phyloP scores from a whole-genome alignment of 495 filamentous ascomycete species.

The Apodospora peruviana region DNA sequence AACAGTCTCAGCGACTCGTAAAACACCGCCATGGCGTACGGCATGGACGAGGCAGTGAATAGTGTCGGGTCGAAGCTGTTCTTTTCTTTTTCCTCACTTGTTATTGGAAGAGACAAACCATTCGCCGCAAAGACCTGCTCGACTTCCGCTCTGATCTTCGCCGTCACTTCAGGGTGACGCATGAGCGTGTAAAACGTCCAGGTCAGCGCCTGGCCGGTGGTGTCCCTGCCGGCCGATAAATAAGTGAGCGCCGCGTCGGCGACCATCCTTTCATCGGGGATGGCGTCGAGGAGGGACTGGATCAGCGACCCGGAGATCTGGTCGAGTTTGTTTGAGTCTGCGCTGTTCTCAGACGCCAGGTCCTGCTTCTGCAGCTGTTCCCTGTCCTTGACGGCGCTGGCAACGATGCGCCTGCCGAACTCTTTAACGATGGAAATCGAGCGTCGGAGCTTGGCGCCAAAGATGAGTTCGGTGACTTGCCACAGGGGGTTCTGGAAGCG shows the following conservation, averaged over 20 bases:
- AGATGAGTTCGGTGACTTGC: conserved; percentile 47
- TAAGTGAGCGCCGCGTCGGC: conserved; percentile 58
- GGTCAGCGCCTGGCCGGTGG: conserved; percentile 54
- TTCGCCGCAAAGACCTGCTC: conserved; percentile 12
- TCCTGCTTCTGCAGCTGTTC: conserved; percentile 2
- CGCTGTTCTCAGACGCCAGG: neutral
- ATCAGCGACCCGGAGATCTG: conserved; percentile 49
- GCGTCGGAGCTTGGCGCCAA: conserved; percentile 39
- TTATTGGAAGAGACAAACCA: neutral
- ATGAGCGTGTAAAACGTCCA: conserved; percentile 56
- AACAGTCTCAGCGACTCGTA: conserved; percentile 52
- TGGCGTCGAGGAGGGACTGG: conserved; percentile 49
- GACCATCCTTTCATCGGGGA: conserved; percentile 42
- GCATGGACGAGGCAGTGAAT: conserved; percentile 39
- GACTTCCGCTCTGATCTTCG: conserved; percentile 40
- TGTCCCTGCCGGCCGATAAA: conserved; percentile 55
- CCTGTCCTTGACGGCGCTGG: conserved; percentile 36
- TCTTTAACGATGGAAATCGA: conserved; percentile 41
- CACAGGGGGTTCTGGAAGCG: conserved; percentile 59
- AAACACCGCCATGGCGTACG: conserved; percentile 53
- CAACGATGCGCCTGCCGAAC: conserved; percentile 48
- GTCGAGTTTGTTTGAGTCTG: conserved; percentile 27
- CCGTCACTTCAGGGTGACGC: conserved; percentile 31
- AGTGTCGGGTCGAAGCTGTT: conserved; percentile 26
- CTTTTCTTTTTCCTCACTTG: neutral